phyloP scores from a whole-genome alignment of 2,329 filamentous ascomycete species.

The Ascochyta viciae-villosae region DNA sequence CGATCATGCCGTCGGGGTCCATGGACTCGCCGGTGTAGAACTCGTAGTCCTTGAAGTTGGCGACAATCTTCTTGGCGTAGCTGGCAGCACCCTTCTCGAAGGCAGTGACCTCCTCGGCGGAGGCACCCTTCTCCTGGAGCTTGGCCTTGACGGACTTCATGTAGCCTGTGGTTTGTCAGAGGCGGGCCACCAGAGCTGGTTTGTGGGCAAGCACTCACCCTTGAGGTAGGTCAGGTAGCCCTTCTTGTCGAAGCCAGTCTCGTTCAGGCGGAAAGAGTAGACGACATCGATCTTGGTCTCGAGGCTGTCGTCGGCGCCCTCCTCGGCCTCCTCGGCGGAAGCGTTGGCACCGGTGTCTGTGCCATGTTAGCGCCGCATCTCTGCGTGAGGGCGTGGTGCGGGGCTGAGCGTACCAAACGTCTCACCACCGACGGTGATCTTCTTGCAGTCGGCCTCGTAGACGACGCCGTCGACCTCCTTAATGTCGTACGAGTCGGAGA shows the following conservation, averaged over 20 bases:
- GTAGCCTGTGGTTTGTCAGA: conserved; percentile 66
- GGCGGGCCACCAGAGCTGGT: neutral
- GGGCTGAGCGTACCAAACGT: conserved; percentile 64
- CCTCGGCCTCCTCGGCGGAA: conserved; percentile 87
- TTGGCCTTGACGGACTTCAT: conserved; percentile 90
- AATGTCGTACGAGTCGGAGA: conserved; percentile 92
- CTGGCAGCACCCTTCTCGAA: conserved; percentile 79
- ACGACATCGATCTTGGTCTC: conserved; percentile 91
- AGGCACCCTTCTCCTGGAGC: conserved; percentile 66
- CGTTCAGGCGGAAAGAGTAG: conserved; percentile 86
- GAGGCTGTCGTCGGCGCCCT: conserved; percentile 72
- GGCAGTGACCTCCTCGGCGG: conserved; percentile 66
- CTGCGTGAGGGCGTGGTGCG: neutral
- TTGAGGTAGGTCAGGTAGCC: conserved; percentile 83
- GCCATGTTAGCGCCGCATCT: conserved; percentile 7
- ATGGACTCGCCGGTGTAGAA: conserved; percentile 92
- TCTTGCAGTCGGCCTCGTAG: conserved; percentile 91
- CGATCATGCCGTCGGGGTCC: conserved; percentile 92
- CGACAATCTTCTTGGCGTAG: conserved; percentile 83
- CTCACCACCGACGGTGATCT: conserved; percentile 81
- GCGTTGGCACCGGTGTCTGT: conserved; percentile 93
- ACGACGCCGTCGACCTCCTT: conserved; percentile 79
- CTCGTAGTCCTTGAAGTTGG: conserved; percentile 95
- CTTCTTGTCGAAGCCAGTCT: conserved; percentile 87
- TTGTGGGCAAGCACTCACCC: conserved; percentile 59